phyloP scores from a whole-genome alignment of 176 grass and related monocot genomes.

The Urochloa ruziziensis region DNA sequence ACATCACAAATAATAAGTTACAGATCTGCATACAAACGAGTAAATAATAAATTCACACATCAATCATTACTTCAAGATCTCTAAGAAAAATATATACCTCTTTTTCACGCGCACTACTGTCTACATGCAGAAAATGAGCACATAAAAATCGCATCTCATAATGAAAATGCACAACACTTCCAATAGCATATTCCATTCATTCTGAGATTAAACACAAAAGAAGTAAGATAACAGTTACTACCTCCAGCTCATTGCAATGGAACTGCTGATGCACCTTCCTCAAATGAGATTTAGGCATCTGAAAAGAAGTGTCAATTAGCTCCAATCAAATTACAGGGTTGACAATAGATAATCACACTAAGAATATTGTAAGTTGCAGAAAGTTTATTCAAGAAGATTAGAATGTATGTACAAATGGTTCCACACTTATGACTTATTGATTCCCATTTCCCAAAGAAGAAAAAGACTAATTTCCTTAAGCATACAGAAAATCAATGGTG shows the following conservation, averaged over 20 bases:
- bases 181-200: slow-evolving; percentile 7
- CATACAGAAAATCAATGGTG: background rate
- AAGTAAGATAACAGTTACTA: slow-evolving; percentile 37
- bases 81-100: slow-evolving; percentile 4
- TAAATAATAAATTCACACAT: slow-evolving; percentile 1
- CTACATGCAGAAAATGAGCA: background rate
- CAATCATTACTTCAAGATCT: background rate
- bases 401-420: background rate
- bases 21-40: slow-evolving; percentile 16
- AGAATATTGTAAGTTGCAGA: background rate
- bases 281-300: slow-evolving; percentile 83
- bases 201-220: slow-evolving; percentile 17
- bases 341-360: background rate
- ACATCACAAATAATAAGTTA: background rate
- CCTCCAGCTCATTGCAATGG: slow-evolving; percentile 70
- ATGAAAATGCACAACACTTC: background rate
- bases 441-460: background rate
- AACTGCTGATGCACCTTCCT: slow-evolving; percentile 86
- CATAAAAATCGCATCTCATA: background rate
- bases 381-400: background rate
- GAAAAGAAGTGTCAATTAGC: slow-evolving; percentile 37
- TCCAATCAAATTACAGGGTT: background rate
- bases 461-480: background rate
- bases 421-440: background rate
- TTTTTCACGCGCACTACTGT: background rate